These are phyloP conservation scores for Clonostachys sp. DNA, from an alignment of 2,329 filamentous ascomycete genomes.

Conservation along the genomic window DNA sequence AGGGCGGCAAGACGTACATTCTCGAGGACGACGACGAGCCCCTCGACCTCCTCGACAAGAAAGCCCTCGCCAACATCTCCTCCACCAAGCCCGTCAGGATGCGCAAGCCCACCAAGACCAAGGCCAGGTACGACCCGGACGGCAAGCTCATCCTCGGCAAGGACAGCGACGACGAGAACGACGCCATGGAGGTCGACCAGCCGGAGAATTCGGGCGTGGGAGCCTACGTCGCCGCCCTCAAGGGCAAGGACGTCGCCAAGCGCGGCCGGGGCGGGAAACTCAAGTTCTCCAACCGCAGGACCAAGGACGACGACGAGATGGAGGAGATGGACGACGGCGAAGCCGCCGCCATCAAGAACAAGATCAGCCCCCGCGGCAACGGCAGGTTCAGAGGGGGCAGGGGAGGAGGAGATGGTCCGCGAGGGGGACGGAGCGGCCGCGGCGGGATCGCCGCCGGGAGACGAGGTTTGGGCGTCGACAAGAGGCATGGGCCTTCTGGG, in stretches of 20 bases:
- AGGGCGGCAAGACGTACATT: constrained; percentile 74
- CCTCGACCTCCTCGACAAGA: constrained; percentile 85
- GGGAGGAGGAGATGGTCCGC: constrained; percentile 22
- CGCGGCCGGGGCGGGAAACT: constrained; percentile 63
- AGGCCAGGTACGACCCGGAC: constrained; percentile 68
- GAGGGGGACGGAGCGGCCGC: constrained; percentile 31
- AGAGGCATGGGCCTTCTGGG: constrained; percentile 33
- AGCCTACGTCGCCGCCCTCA: constrained; percentile 66
- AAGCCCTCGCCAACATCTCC: constrained; percentile 87
- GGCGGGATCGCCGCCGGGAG: constrained; percentile 41
- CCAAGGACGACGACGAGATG: constrained; percentile 41
- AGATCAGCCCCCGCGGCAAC: constrained; percentile 29
- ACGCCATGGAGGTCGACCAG: constrained; percentile 64
- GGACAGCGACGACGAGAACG: constrained; percentile 42
- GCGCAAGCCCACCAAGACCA: constrained; percentile 50
- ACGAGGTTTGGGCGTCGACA: constrained; percentile 45
- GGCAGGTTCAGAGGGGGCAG: constrained; percentile 19
- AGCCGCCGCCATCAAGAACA: constrained; percentile 46
- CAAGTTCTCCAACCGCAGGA: constrained; percentile 64
- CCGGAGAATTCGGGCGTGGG: constrained; percentile 54
- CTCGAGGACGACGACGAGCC: constrained; percentile 93
- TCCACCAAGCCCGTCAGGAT: constrained; percentile 75
- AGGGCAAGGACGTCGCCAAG: constrained; percentile 60
- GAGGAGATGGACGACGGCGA: constrained; percentile 50
- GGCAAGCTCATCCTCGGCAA: constrained; percentile 75